These are phyloP conservation scores for Phyllosticta citribraziliensis DNA, from an alignment of 2,329 filamentous ascomycete species.

Conservation along the genomic window DNA sequence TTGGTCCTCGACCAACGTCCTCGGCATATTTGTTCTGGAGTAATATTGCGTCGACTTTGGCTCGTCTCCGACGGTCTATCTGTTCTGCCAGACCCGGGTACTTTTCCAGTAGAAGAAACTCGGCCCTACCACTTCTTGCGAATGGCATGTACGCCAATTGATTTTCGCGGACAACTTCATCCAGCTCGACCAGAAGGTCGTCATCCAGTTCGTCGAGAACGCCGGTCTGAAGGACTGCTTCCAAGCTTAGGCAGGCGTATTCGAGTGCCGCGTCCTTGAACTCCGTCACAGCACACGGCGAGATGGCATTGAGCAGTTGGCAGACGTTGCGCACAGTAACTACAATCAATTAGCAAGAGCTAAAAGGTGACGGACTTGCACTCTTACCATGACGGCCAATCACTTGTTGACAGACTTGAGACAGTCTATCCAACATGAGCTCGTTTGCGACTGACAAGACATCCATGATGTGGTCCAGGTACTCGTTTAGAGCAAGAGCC, in stretches of 20 bases:
- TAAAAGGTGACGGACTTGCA: conserved; percentile 15
- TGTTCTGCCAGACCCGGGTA: conserved; percentile 54
- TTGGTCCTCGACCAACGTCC: conserved; percentile 52
- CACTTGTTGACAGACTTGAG: conserved; percentile 77
- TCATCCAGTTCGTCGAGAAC: conserved; percentile 77
- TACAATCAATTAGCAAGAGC: conserved; percentile 23
- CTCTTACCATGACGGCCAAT: conserved; percentile 64
- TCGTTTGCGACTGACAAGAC: conserved; percentile 87
- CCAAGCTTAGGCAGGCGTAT: conserved; percentile 85
- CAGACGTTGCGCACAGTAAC: conserved; percentile 81
- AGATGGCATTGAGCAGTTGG: conserved; percentile 73
- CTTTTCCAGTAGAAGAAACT: conserved; percentile 54
- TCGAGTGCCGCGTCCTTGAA: conserved; percentile 86
- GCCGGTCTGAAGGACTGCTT: conserved; percentile 85
- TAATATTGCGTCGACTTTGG: conserved; percentile 66
- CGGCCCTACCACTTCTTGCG: conserved; percentile 63
- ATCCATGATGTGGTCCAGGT: conserved; percentile 81
- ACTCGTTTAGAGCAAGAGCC: conserved; percentile 55
- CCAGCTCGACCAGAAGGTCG: conserved; percentile 71
- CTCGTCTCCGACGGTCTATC: conserved; percentile 57
- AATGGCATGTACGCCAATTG: conserved; percentile 71
- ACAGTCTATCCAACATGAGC: conserved; percentile 85
- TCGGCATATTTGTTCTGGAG: conserved; percentile 56
- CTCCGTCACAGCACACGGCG: conserved; percentile 68
- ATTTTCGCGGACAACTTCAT: conserved; percentile 69